Conservation (phyloP, 2,329 filamentous ascomycete species). For the Aspergillus niger region DNA sequence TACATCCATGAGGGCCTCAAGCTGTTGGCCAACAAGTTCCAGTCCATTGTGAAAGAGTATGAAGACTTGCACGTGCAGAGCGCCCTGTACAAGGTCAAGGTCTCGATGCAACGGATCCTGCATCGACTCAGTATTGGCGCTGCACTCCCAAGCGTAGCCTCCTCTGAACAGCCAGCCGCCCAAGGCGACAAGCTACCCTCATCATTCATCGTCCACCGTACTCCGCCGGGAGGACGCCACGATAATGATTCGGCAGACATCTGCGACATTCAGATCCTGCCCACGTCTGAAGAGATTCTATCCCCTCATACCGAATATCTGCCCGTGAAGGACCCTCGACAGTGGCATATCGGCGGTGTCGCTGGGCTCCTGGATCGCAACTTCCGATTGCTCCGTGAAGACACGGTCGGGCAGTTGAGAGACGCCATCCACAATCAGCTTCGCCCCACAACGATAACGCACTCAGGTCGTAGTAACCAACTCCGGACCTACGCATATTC, state of each 20-base stretch:
- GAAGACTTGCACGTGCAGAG: conserved; percentile 3
- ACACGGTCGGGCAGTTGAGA: conserved; percentile 36
- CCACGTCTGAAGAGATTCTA: conserved; percentile 39
- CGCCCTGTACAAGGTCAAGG: conserved; percentile 18
- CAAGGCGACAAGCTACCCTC: conserved; percentile 6
- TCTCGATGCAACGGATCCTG: conserved; percentile 21
- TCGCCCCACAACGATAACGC: conserved; percentile 4
- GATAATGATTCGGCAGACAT: conserved; percentile 42
- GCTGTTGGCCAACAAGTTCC: conserved; percentile 20
- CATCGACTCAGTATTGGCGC: conserved; percentile 27
- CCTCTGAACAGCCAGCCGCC: neutral
- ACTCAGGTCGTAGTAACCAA: conserved; percentile 2
- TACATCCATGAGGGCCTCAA: conserved; percentile 31
- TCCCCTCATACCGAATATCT: conserved; percentile 34
- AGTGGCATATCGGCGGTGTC: conserved; percentile 32
- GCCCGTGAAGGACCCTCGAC: conserved; percentile 32
- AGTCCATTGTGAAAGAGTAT: conserved; percentile 17
- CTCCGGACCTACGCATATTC: conserved; percentile 12
- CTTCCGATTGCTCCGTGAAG: conserved; percentile 42
- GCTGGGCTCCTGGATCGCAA: conserved; percentile 36
- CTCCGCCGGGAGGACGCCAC: conserved; percentile 34
- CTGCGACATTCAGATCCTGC: conserved; percentile 37
- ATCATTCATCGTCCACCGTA: neutral
- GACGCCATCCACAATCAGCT: conserved; percentile 31
- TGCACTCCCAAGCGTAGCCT: neutral